Percentiles rank a stretch among this genome's conserved stretches.
These are phyloP conservation scores for Fusarium globosum DNA, from an alignment of 2,329 filamentous ascomycete genomes.

Conservation along the genomic window DNA sequence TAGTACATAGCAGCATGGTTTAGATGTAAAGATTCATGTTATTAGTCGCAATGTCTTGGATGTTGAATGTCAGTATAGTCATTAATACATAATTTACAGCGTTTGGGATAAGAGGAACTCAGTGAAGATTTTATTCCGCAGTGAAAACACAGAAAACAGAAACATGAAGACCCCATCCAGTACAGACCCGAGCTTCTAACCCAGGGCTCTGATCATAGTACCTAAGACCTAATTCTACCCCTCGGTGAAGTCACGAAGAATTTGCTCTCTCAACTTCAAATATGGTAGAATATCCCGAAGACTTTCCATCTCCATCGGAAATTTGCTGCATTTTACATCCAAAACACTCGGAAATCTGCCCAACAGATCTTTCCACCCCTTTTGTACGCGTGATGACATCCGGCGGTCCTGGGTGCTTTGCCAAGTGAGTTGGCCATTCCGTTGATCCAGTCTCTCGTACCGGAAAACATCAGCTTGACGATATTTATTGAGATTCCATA, in stretches of 20 bases:
- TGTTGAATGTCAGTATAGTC: background rate
- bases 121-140: accelerated
- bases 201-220: accelerated
- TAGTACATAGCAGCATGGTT: background rate
- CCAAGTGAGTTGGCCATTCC: background rate
- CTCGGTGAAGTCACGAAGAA: background rate
- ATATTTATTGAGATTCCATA: too few species aligned
- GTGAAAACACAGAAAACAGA: background rate
- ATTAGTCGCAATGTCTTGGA: background rate
- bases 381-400: background rate
- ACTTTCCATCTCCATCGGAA: background rate
- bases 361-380: background rate
- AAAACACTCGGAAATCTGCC: background rate
- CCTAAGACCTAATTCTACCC: too few species aligned
- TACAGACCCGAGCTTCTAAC: accelerated
- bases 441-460: background rate
- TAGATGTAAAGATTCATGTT: background rate
- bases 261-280: background rate
- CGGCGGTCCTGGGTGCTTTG: background rate
- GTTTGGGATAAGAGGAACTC: background rate
- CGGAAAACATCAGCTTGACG: background rate
- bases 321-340: background rate
- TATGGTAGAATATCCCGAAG: background rate
- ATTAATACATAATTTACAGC: background rate
- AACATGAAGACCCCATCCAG: background rate